A percentile compares a stretch with the other conserved stretches of the same genome.
These are phyloP conservation scores for Xylariaceae sp. DNA, from an alignment of 2,329 filamentous ascomycete species.

Conservation along the genomic window DNA sequence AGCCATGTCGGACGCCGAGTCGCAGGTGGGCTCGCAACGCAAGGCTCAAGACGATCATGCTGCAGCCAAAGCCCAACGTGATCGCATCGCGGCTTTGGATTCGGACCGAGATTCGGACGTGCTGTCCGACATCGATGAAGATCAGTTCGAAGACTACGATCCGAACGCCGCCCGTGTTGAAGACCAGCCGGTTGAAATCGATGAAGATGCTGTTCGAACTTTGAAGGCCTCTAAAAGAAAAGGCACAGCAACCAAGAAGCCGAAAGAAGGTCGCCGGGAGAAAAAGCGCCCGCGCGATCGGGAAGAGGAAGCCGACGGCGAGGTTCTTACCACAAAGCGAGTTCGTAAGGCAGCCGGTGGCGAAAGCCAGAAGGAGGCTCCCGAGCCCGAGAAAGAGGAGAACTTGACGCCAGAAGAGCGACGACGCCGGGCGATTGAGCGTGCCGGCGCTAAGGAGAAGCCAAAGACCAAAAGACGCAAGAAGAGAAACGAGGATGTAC, in stretches of 20 bases:
- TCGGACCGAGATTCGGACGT: constrained; percentile 54
- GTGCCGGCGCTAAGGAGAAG: constrained; percentile 80
- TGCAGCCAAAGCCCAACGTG: constrained; percentile 34
- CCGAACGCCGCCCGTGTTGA: constrained; percentile 58
- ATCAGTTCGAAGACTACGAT: constrained; percentile 66
- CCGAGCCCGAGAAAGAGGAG: constrained; percentile 67
- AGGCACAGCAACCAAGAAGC: constrained; percentile 64
- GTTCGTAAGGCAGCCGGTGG: constrained; percentile 37
- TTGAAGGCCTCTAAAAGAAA: constrained; percentile 62
- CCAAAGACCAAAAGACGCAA: constrained; percentile 65
- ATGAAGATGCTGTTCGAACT: constrained; percentile 58
- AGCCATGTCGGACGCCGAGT: constrained; percentile 43
- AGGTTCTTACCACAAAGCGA: constrained; percentile 43
- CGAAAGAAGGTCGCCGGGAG: constrained; percentile 65
- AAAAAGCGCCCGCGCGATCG: constrained; percentile 57
- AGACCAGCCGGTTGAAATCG: constrained; percentile 59
- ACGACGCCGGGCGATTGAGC: constrained; percentile 75
- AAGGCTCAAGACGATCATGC: constrained; percentile 26
- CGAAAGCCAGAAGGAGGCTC: constrained; percentile 43
- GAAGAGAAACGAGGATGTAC: constrained; percentile 84
- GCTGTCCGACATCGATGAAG: constrained; percentile 63
- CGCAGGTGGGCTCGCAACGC: constrained; percentile 33
- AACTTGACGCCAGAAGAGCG: constrained; percentile 78
- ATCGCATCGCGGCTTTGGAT: constrained; percentile 39
- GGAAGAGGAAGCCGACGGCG: constrained; percentile 42